Conservation (phyloP, 768 basidiomycete genomes). For the Auriscalpium vulgare region DNA sequence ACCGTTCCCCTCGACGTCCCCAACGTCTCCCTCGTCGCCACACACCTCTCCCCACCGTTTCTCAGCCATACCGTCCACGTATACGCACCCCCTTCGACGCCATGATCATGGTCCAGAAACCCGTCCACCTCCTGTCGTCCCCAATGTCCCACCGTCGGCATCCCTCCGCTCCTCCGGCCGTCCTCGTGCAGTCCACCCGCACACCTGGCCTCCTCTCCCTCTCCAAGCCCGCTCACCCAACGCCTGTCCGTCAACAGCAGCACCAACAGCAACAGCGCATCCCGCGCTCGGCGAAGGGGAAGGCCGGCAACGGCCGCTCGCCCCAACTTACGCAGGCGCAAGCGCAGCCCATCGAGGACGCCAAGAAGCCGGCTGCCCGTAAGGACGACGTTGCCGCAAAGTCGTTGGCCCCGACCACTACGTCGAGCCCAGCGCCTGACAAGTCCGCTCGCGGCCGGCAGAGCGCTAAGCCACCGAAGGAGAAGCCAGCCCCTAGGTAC, state of each 20-base stretch:
- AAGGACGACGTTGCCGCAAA: slow-evolving; percentile 9
- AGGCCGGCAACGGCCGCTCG: slow-evolving; percentile 19
- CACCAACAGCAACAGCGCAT: slow-evolving; percentile 28
- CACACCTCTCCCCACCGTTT: slow-evolving; percentile 17
- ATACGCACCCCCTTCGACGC: slow-evolving; percentile 4
- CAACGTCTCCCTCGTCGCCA: slow-evolving; percentile 16
- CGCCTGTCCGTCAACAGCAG: slow-evolving; percentile 28
- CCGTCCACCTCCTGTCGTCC: slow-evolving; percentile 23
- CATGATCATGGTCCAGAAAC: slow-evolving; percentile 38
- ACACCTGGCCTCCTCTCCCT: slow-evolving; percentile 69
- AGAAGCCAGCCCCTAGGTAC: slow-evolving; percentile 37
- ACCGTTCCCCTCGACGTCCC: background rate
- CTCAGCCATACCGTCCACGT: slow-evolving; percentile 12
- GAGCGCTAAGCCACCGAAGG: slow-evolving; percentile 34
- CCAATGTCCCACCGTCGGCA: slow-evolving; percentile 45
- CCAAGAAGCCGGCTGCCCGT: slow-evolving; percentile 25
- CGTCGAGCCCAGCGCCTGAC: slow-evolving; percentile 10
- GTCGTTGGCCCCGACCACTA: slow-evolving; percentile 2
- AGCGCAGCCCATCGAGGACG: slow-evolving; percentile 22
- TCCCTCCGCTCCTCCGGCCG: slow-evolving; percentile 61
- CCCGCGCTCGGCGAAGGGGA: slow-evolving; percentile 29
- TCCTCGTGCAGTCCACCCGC: slow-evolving; percentile 63
- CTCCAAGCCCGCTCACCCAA: slow-evolving; percentile 42
- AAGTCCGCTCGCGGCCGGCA: slow-evolving; percentile 26
- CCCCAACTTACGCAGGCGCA: slow-evolving; percentile 20